A percentile compares a stretch with the other conserved stretches of the same genome.
Conservation (phyloP, 192 early-diverging fungal species). For the Coemansia sp. region DNA sequence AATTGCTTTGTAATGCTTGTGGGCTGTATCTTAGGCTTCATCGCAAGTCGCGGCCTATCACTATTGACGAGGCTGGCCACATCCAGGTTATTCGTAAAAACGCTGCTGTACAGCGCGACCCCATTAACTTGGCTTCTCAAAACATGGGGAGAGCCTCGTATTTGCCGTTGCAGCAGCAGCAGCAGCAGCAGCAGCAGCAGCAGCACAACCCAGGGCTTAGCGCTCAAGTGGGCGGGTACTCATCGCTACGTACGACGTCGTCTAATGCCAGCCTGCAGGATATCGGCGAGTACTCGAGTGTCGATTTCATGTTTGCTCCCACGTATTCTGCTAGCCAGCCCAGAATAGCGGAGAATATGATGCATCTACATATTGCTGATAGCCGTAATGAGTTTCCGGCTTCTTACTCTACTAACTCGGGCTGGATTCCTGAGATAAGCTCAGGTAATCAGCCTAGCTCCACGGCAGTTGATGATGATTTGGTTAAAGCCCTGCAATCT, state of each 20-base stretch:
- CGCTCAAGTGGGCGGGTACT: not conserved
- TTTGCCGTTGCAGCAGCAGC: not conserved
- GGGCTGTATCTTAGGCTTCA: conserved; percentile 47
- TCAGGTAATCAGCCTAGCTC: no score
- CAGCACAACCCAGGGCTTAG: no score
- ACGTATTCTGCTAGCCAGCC: not conserved
- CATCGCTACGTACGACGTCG: not conserved
- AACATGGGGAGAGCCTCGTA: no score
- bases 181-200: not conserved
- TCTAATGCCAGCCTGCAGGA: conserved; percentile 4
- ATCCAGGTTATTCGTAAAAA: conserved; percentile 50
- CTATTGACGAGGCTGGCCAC: conserved; percentile 32
- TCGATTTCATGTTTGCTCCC: not conserved
- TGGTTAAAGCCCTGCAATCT: no score
- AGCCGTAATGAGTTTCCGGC: conserved; percentile 2
- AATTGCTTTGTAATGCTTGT: conserved; percentile 70
- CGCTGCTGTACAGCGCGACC: conserved; percentile 42
- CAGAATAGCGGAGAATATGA: conserved; percentile 8
- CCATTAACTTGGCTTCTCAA: conserved; percentile 26
- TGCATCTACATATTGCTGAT: conserved; percentile 6
- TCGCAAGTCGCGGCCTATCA: conserved; percentile 36
- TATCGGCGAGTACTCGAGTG: not conserved
- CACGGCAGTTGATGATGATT: no score
- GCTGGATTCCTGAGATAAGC: not conserved
- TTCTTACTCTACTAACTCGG: not conserved